Evolutionary conservation across 2,329 filamentous ascomycete genomes (phyloP), one percentile per base, ranked within the genome.

Genomic region (Leptodontidium sp.): DNA sequence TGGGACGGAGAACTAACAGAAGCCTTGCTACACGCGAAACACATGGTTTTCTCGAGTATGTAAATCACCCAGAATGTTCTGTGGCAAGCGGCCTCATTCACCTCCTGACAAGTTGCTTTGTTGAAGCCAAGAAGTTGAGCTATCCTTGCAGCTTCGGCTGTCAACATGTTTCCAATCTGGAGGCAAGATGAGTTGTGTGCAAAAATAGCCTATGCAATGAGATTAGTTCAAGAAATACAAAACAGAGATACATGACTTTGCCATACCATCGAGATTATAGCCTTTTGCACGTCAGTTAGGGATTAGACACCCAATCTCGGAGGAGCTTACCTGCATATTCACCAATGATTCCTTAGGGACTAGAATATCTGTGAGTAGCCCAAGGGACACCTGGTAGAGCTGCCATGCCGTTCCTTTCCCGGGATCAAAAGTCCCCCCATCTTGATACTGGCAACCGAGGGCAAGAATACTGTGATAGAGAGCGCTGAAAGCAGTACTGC

Each of bases 61-160:
- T 82, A 82, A 17, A 82, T 74, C 0, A 80, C 78, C 81, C 81
- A 83, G 63, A 83, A 83, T 0, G 77, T 78, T 52, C 69, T 49
- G 15, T 72, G 59, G 50, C 75, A 65, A 65, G 71, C 40, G 43
- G 67, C 35, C 40, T 69, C 65, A 49, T 70, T 65, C 15, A 75
- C 70, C 15, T 57, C 68, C 26, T 63, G 65, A 52, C 64, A 68
- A 43, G 49, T 45, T 7, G 62, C 47, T 32, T 76, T 77, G 43
- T 79, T 77, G 65, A 78, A 80, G 2, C 77, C 74, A 12, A 80
- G 71, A 0, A 68, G 63, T 35, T 77, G 71, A 6, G 76, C 79
- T 73, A 81, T 79, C 65, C 80, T 76, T 3, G 77, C 77, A 3
- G 79, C 80, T 59, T 82, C 78, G 0, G 73, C 71, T 4, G 79